These are phyloP conservation scores for Paraurostyla sp. DNA, from an alignment of 73 alveolate genomes.

Conservation along the genomic window DNA sequence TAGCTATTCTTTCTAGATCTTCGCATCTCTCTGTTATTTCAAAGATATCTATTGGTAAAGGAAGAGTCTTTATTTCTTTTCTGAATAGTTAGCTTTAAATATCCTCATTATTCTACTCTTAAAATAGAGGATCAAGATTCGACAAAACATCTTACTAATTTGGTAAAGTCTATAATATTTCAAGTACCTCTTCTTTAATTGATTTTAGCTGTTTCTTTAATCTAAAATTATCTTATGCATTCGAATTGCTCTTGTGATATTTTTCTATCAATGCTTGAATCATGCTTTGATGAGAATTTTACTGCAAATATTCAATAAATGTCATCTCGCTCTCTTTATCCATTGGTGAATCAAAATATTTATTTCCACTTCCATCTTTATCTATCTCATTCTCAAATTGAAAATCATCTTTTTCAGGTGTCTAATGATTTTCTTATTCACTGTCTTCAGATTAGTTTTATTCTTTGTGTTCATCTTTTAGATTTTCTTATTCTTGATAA, in stretches of 20 bases:
- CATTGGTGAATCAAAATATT: not conserved
- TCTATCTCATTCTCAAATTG: not conserved
- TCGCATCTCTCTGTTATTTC: conserved; percentile 64
- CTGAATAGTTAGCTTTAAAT: not conserved
- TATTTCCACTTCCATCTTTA: not conserved
- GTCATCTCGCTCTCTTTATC: conserved; percentile 2
- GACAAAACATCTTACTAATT: conserved; percentile 15
- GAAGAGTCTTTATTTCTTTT: not conserved
- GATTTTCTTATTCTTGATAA: too few species aligned
- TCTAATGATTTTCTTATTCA: not conserved
- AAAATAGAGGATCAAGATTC: conserved; percentile 5
- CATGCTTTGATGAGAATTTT: not conserved
- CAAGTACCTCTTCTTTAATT: conserved; percentile 45
- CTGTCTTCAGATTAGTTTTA: too few species aligned
- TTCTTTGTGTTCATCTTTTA: too few species aligned
- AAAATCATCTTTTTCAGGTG: not conserved
- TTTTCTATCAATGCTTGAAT: conserved; percentile 12
- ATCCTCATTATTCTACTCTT: not conserved
- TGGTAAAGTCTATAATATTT: not conserved
- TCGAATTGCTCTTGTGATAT: not conserved
- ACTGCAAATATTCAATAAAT: not conserved
- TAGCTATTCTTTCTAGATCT: not conserved
- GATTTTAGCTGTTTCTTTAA: conserved; percentile 9
- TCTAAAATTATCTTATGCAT: not conserved
- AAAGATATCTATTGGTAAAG: conserved; percentile 28